These are phyloP conservation scores for Prunus mongolica DNA, from an alignment of 306 rosid genomes.

Conservation along the genomic window DNA sequence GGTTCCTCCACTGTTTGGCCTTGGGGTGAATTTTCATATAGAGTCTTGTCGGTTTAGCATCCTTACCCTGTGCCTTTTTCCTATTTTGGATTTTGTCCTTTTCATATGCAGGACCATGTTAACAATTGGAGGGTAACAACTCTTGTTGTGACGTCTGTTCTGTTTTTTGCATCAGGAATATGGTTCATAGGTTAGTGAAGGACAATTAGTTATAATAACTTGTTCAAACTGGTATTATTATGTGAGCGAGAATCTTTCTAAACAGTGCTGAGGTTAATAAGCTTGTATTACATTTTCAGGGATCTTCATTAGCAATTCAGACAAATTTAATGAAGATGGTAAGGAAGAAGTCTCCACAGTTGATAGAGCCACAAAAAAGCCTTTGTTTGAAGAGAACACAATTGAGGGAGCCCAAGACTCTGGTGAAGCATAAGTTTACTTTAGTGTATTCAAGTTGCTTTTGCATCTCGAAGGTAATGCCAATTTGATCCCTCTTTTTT, in stretches of 20 bases:
- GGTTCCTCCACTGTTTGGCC: constrained; percentile 8
- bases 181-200: constrained; percentile 74
- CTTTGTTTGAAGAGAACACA: constrained; percentile 52
- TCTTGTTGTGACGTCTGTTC: constrained; percentile 59
- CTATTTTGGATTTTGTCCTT: constrained; percentile 9
- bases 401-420: constrained; percentile 19
- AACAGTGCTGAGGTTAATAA: not conserved
- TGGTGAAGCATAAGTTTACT: constrained; percentile 31
- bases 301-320: constrained; percentile 51
- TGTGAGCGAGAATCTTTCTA: not conserved
- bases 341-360: constrained; percentile 31
- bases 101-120: constrained; percentile 52
- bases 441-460: not conserved
- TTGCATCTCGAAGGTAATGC: not conserved
- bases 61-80: constrained; percentile 1
- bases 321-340: constrained; percentile 31
- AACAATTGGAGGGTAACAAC: constrained; percentile 73
- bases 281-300: constrained; percentile 39
- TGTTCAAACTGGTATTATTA: constrained; percentile 1
- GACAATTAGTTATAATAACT: constrained; percentile 6
- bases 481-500: not conserved
- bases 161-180: constrained; percentile 68
- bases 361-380: constrained; percentile 38
- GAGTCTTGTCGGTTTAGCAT: constrained; percentile 11
- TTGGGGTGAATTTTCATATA: not conserved